Conservation (phyloP, 139 green algal species). For the Coccomyxa sp. region DNA sequence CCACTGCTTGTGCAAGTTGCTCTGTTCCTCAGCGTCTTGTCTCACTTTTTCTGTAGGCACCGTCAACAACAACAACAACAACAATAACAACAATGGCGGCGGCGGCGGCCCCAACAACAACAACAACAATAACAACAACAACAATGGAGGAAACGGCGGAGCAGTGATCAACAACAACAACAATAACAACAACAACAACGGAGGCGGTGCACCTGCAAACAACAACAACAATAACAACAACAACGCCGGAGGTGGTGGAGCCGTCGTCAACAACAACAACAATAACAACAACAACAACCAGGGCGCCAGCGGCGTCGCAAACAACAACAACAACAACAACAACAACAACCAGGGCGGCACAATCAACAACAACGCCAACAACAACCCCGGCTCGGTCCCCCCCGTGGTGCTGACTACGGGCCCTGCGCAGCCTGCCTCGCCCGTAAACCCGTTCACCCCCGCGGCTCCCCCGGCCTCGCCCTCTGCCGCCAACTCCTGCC, state of each 20-base stretch:
- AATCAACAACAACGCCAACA: neutral
- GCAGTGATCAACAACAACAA: neutral
- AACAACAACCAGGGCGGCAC: neutral
- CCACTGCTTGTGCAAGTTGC: too few species aligned
- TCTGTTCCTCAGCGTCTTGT: too few species aligned
- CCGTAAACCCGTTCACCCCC: neutral
- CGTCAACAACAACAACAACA: too few species aligned
- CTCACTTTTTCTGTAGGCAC: too few species aligned
- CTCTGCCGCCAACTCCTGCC: neutral
- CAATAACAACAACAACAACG: slow-evolving; percentile 2
- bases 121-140: neutral
- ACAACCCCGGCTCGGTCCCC: neutral
- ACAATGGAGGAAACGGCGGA: neutral
- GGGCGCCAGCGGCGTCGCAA: neutral
- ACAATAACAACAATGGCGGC: too few species aligned
- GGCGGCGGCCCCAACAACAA: too few species aligned
- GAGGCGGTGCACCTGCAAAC: neutral
- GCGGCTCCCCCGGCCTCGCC: neutral
- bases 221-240: slow-evolving; percentile 1
- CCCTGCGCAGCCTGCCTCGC: too few species aligned
- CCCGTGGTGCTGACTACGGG: neutral
- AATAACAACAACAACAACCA: slow-evolving; percentile 3
- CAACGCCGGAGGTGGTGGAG: neutral
- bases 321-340: neutral
- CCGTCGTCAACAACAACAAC: neutral